phyloP scores from a whole-genome alignment of 2,329 filamentous ascomycete genomes.

The Ascomycota sp. region DNA sequence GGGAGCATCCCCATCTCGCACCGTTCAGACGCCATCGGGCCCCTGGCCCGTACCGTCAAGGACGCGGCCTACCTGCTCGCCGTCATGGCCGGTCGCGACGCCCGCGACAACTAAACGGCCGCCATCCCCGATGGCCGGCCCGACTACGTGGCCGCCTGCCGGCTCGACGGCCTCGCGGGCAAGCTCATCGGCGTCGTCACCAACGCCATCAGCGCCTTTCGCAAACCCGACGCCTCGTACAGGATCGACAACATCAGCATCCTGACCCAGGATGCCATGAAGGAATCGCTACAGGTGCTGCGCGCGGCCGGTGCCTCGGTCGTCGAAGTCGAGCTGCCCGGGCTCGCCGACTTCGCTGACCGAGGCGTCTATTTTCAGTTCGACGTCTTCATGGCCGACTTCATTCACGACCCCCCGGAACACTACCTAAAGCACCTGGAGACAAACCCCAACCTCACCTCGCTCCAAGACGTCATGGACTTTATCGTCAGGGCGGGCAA shows the following conservation, averaged over 20 bases:
- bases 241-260: not conserved
- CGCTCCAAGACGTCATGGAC: too few relatives aligned
- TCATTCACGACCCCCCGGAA: not conserved
- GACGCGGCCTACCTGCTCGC: slow-evolving; percentile 44
- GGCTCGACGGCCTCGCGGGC: slow-evolving; percentile 27
- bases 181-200: slow-evolving; percentile 45
- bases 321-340: slow-evolving; percentile 16
- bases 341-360: not conserved
- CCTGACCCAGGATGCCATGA: slow-evolving; percentile 26
- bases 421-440: not conserved
- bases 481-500: too few relatives aligned
- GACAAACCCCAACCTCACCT: too few relatives aligned
- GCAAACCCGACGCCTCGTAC: too few relatives aligned
- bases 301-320: slow-evolving; percentile 34
- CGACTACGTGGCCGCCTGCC: slow-evolving; percentile 40
- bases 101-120: slow-evolving; percentile 38
- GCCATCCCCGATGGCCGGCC: slow-evolving; percentile 34
- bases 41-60: slow-evolving; percentile 41
- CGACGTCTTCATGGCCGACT: not conserved
- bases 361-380: not conserved
- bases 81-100: slow-evolving; percentile 40
- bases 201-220: slow-evolving; percentile 19
- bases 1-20: slow-evolving; percentile 45
- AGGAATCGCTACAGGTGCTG: slow-evolving; percentile 29
- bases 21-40: slow-evolving; percentile 46